phyloP scores from a whole-genome alignment of 1,284 basidiomycete species.

The Ustilago esculenta region DNA sequence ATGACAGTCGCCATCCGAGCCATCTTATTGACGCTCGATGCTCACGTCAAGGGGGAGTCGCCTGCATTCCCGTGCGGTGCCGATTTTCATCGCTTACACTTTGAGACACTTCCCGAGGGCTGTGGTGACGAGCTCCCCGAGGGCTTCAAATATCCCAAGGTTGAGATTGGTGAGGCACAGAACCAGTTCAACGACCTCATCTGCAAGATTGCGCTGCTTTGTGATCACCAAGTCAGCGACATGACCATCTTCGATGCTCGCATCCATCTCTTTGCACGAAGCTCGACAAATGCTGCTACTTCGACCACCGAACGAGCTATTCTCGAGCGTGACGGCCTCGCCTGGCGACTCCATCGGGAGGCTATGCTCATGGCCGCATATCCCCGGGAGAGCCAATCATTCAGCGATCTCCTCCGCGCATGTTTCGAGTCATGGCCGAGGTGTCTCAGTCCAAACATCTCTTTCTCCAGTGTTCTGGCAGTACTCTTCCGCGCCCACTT shows the following conservation, averaged over 20 bases:
- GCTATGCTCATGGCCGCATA: slow-evolving; percentile 76
- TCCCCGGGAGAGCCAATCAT: slow-evolving; percentile 71
- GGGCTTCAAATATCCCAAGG: slow-evolving; percentile 68
- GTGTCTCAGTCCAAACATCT: slow-evolving; percentile 71
- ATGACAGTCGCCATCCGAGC: slow-evolving; percentile 81
- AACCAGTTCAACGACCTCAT: slow-evolving; percentile 76
- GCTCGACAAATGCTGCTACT: slow-evolving; percentile 19
- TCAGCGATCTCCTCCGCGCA: slow-evolving; percentile 79
- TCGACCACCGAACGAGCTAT: slow-evolving; percentile 39
- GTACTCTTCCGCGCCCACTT: slow-evolving; percentile 83
- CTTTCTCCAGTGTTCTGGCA: slow-evolving; percentile 76
- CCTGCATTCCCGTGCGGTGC: slow-evolving; percentile 78
- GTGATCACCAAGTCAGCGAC: slow-evolving; percentile 76
- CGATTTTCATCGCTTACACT: slow-evolving; percentile 75
- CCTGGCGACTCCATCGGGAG: slow-evolving; percentile 73
- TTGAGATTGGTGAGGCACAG: slow-evolving; percentile 80
- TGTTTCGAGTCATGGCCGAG: slow-evolving; percentile 88
- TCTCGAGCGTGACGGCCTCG: slow-evolving; percentile 66
- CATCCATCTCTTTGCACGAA: slow-evolving; percentile 70
- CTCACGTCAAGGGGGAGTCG: slow-evolving; percentile 76
- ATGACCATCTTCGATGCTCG: slow-evolving; percentile 87
- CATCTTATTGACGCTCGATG: slow-evolving; percentile 77
- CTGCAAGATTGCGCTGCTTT: slow-evolving; percentile 74
- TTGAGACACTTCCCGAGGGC: slow-evolving; percentile 42
- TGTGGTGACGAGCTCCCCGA: slow-evolving; percentile 53